Base-by-base conservation (phyloP, 2,329 filamentous ascomycete species). In the Cladosporium austrohemisphaericum region DNA sequence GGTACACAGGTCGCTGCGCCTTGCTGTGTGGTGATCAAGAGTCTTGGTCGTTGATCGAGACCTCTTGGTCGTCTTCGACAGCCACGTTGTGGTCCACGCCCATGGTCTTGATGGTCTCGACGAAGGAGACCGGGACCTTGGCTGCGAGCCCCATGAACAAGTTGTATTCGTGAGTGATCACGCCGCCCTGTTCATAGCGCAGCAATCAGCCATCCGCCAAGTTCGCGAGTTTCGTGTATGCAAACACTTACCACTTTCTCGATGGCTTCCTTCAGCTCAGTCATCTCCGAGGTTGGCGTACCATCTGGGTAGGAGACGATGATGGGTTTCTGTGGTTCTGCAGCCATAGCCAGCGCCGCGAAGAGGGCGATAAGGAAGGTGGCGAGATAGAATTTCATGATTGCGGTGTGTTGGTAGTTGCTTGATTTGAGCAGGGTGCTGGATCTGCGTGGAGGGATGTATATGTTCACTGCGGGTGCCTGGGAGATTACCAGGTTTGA, bases 61-160 rank as follows among this genome's bases (percentile, higher is more conserved):
- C 78, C 20, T 84, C 70, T 62, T 85, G 74, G 63, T 95, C 89
- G 61, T 91, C 83, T 69, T 95, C 90, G 55, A 96, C 81, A 23
- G 76, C 66, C 1, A 83, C 81, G 44, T 79, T 72, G 68, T 83
- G 84, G 52, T 78, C 66, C 48, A 74, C 72, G 52, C 82, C 81
- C 70, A 80, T 75, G 1, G 80, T 72, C 58, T 84, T 78, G 23
- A 95, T 78, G 4, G 76, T 76, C 52, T 88, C 76, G 49, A 95
- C 75, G 16, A 83, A 78, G 59, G 82, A 81, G 51, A 80, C 79
- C 1, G 88, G 83, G 26, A 85, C 84, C 55, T 85, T 81, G 44
- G 85, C 59, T 10, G 49, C 43, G 22, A 52, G 54, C 28, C 50
- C 59, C 51, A 59, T 57, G 33, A 44, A 25, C 4, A 33, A 23